These are phyloP conservation scores for Myrica gale DNA, from an alignment of 306 rosid genomes.

Conservation along the genomic window DNA sequence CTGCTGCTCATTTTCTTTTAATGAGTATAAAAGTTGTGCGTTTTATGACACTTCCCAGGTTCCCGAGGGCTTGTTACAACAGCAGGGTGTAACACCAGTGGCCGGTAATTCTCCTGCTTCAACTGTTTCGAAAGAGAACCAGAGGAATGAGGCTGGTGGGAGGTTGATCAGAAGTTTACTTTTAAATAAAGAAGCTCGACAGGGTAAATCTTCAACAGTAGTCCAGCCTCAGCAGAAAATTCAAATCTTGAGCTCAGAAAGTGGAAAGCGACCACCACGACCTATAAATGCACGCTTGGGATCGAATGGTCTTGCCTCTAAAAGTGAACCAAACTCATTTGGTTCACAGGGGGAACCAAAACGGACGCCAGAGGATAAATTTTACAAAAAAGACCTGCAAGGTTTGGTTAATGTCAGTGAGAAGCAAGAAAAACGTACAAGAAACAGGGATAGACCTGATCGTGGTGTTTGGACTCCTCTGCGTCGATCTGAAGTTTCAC, in stretches of 20 bases:
- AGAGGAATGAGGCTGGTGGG: constrained; percentile 74
- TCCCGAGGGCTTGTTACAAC: constrained; percentile 43
- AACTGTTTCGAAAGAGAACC: constrained; percentile 59
- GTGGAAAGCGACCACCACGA: constrained; percentile 58
- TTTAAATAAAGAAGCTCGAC: constrained; percentile 65
- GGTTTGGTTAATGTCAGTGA: constrained; percentile 49
- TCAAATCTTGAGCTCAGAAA: constrained; percentile 60
- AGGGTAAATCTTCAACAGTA: constrained; percentile 46
- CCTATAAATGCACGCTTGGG: constrained; percentile 46
- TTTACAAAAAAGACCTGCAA: constrained; percentile 54
- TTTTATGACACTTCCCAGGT: constrained; percentile 34
- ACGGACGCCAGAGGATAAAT: constrained; percentile 52
- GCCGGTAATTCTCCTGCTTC: constrained; percentile 52
- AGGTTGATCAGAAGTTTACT: constrained; percentile 73
- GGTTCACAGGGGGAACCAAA: constrained; percentile 60
- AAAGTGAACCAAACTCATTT: constrained; percentile 46
- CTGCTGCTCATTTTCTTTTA: background rate
- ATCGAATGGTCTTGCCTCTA: constrained; percentile 44
- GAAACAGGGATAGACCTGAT: constrained; percentile 96
- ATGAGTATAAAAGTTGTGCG: constrained; percentile 13
- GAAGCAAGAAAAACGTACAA: constrained; percentile 76
- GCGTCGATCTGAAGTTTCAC: constrained; percentile 67
- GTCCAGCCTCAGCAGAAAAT: constrained; percentile 57
- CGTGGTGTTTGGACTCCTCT: constrained; percentile 99
- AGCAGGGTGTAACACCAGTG: constrained; percentile 36